Conservation (phyloP, 108 stramenopile genomes). For the Nitzschia sp. region DNA sequence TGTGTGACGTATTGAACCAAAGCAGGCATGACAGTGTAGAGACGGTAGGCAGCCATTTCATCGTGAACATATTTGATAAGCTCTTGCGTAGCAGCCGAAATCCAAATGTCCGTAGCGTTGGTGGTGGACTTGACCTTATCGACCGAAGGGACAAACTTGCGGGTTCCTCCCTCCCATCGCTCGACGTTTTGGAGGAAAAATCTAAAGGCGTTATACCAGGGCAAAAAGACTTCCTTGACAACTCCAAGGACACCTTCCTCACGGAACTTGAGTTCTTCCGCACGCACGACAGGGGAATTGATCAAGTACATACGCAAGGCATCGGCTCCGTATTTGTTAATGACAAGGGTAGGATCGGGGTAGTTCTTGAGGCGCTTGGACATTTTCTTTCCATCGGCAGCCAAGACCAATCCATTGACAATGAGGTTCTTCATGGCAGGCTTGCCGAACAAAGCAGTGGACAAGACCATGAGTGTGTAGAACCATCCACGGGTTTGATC, state of each 20-base stretch:
- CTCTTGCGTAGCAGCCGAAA: constrained; percentile 93
- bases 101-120: constrained; percentile 98
- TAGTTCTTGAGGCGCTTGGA: constrained; percentile 99
- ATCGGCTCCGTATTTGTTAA: constrained; percentile 96
- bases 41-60: constrained; percentile 97
- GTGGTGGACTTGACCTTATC: constrained; percentile 76
- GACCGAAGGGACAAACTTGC: constrained; percentile 77
- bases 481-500: constrained; percentile 99
- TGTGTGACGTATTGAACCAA: constrained; percentile 93
- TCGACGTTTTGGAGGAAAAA: constrained; percentile 94
- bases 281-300: constrained; percentile 98
- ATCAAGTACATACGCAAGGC: constrained; percentile 99
- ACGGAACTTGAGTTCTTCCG: constrained; percentile 95
- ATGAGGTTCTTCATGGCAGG: constrained; percentile 99
- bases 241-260: constrained; percentile 97
- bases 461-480: constrained; percentile 99
- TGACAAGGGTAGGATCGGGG: constrained; percentile 93
- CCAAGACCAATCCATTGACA: constrained; percentile 97
- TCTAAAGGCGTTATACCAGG: constrained; percentile 97
- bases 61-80: constrained; percentile 96
- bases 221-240: constrained; percentile 96
- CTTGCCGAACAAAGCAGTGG: constrained; percentile 96
- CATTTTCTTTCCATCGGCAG: constrained; percentile 99
- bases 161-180: constrained; percentile 66
- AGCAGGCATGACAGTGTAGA: constrained; percentile 99